Evolutionary conservation across 495 filamentous ascomycete genomes (phyloP), one percentile per base, ranked within the genome.

Genomic region (Pyrenopolyporus hunteri): DNA sequence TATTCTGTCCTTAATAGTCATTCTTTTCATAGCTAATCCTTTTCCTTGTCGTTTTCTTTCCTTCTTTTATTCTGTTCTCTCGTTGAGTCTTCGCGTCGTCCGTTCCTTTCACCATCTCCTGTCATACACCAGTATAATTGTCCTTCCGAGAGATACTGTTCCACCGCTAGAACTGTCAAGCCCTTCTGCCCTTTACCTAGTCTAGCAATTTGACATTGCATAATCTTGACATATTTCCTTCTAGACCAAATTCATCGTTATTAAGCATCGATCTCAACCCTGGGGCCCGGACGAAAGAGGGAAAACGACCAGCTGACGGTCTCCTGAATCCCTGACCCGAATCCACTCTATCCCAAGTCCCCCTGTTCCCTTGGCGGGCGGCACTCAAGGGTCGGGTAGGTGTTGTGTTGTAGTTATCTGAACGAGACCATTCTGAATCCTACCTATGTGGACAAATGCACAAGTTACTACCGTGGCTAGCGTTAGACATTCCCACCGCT

Each of bases 301-400:
- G 57, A 59, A 59, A 56, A 31, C 45, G 19, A 47, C 51, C 29
- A 51, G 51, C 32, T 45, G 56, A 59, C 56, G 50, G 51, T 66
- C 51, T 66, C 40, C 39, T 33, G 29, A 66, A 66, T 60, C 63
- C 63, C 57, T 66, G 63, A 66, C 40, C 16, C 25, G 57, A 60
- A 39, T 25, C 63, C 63, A 66, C 63, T 52, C 39, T 47, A 51
- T 46, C 28, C 51, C 44, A 39, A 35, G 25, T 43, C 16, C 63
- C 62, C 63, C 57, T 59, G 56, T 57, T 43, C 26, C 33, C 63
- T 60, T 66, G 57, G 56, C 62, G 43, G 50, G 45, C 28, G 42
- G 49, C 47, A 51, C 49, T 37, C 50, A 51, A 55, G 46, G 55
- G 19, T 45, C 39, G 43, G 16, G 33, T 45, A 39, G 56, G 31